Evolutionary conservation across 768 basidiomycete species (phyloP).

Genomic region (Astraeus odoratus): DNA sequence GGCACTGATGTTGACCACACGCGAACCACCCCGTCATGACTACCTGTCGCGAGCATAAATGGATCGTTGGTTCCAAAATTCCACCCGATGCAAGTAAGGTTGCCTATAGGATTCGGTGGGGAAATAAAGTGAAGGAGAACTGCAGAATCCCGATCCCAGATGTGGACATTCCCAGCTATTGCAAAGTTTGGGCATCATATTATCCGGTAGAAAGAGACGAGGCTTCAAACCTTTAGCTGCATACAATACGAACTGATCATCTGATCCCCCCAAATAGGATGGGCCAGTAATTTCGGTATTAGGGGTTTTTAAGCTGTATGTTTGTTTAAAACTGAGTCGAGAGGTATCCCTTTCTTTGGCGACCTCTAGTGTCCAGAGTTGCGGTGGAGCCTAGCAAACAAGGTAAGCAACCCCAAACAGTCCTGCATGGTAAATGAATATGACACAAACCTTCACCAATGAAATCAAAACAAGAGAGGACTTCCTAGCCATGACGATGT

Average conservation of each 20-base stretch:
- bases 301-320: constrained; percentile 62
- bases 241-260: constrained; percentile 73
- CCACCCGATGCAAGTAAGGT: constrained; percentile 78
- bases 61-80: constrained; percentile 52
- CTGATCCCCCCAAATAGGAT: constrained; percentile 76
- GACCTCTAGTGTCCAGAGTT: constrained; percentile 67
- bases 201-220: neutral
- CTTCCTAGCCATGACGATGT: constrained; percentile 40
- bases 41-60: constrained; percentile 62
- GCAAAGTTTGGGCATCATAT: constrained; percentile 2
- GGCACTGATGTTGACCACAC: constrained; percentile 54
- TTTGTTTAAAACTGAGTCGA: constrained; percentile 46
- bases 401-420: neutral
- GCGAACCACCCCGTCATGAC: constrained; percentile 67
- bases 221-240: constrained; percentile 66
- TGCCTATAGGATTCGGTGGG: constrained; percentile 43
- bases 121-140: constrained; percentile 64
- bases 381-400: constrained; percentile 55
- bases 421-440: constrained; percentile 7
- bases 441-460: constrained; percentile 20
- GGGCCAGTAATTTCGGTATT: constrained; percentile 76
- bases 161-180: constrained; percentile 73
- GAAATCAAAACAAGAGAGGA: constrained; percentile 39
- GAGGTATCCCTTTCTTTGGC: constrained; percentile 42
- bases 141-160: constrained; percentile 81